Percentiles rank a stretch among this genome's conserved stretches.
Evolutionary conservation across 257 asterid genomes (phyloP).

Genomic region (Nicotiana undulata): DNA sequence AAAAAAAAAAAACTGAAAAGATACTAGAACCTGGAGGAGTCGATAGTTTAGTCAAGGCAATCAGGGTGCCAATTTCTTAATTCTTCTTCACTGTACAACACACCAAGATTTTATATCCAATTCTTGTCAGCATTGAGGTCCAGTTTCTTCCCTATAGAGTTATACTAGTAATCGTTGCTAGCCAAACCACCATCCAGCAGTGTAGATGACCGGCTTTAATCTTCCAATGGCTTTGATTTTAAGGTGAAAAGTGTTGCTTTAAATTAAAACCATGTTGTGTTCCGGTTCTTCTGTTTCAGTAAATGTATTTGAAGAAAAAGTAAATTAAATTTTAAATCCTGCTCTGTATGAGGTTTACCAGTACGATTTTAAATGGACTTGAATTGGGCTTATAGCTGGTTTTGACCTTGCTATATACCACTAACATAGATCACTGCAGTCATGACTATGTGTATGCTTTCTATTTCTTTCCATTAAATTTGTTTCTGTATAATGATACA

Average conservation of each 20-base stretch:
- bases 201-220: background rate
- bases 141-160: background rate
- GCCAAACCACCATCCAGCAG: background rate
- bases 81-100: background rate
- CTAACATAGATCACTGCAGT: background rate
- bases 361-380: background rate
- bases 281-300: background rate
- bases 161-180: background rate
- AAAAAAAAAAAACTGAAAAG: background rate
- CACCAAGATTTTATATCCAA: background rate
- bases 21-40: background rate
- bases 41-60: background rate
- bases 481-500: background rate
- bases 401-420: background rate
- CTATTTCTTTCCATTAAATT: background rate
- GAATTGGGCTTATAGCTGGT: background rate
- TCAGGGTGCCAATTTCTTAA: background rate
- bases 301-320: background rate
- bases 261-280: background rate
- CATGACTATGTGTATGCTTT: background rate
- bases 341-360: background rate
- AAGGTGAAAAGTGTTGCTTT: background rate
- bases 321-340: background rate
- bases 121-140: background rate
- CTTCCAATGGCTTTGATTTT: background rate